phyloP scores from a whole-genome alignment of 805 yeast genomes.

The Dipodascopsis uninucleata region DNA sequence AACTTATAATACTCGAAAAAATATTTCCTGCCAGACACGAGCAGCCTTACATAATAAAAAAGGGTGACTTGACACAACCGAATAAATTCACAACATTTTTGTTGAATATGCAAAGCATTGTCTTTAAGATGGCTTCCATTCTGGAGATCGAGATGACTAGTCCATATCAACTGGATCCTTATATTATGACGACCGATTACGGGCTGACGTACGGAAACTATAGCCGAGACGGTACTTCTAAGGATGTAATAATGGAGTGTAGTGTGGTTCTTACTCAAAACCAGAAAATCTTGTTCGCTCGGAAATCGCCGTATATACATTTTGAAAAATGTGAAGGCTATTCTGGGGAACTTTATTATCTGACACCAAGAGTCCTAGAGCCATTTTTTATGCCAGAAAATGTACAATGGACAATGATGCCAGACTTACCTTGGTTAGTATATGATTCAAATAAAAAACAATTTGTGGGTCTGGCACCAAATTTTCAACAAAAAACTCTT shows the following conservation, averaged over 20 bases:
- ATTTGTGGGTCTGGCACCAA: conserved; percentile 15
- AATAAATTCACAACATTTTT: conserved; percentile 1
- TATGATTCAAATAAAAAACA: conserved; percentile 1
- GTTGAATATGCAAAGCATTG: conserved; percentile 3
- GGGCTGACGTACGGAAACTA: conserved; percentile 7
- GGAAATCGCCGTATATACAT: conserved; percentile 10
- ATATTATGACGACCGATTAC: conserved; percentile 7
- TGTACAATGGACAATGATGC: conserved; percentile 11
- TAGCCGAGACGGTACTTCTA: conserved; percentile 12
- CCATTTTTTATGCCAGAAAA: conserved; percentile 11
- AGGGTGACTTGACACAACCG: background rate
- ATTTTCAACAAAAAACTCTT: conserved; percentile 12
- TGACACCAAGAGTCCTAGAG: conserved; percentile 12
- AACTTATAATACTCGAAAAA: conserved; percentile 5
- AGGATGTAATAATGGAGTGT: conserved; percentile 11
- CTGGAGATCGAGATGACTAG: conserved; percentile 2
- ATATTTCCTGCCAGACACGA: background rate
- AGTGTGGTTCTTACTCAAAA: background rate
- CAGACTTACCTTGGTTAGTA: conserved; percentile 17
- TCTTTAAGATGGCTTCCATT: background rate
- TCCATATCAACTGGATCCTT: conserved; percentile 10
- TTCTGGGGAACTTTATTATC: conserved; percentile 8
- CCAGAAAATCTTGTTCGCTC: conserved; percentile 1
- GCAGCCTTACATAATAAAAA: conserved; percentile 1
- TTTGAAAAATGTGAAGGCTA: conserved; percentile 7